These are phyloP conservation scores for Globisporangium sylvaticum DNA, from an alignment of 352 stramenopile genomes.

Conservation along the genomic window DNA sequence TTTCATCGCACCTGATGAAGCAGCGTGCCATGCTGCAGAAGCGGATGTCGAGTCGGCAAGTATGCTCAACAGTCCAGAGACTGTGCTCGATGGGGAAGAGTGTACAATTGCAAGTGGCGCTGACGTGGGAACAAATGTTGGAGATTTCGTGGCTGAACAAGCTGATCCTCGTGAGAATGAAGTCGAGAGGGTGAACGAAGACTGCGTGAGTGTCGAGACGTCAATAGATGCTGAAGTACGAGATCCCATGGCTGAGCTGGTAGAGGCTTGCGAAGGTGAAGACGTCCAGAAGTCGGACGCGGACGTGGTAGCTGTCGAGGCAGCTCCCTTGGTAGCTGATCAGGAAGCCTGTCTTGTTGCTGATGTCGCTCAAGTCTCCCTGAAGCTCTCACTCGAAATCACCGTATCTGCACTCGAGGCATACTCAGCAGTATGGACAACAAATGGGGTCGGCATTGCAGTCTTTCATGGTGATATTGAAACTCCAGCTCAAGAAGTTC, in stretches of 20 bases:
- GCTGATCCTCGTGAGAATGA: neutral
- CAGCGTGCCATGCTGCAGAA: neutral
- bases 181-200: neutral
- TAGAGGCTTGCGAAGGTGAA: neutral
- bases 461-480: neutral
- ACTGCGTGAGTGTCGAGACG: neutral
- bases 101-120: neutral
- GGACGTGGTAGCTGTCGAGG: neutral
- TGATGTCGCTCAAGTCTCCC: neutral
- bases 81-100: neutral
- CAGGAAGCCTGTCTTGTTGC: neutral
- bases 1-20: neutral
- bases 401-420: conserved; percentile 5
- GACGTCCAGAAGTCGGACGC: neutral
- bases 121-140: neutral
- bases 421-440: neutral
- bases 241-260: neutral
- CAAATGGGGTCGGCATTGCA: neutral
- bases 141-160: neutral
- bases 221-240: neutral
- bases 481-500: neutral
- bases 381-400: conserved; percentile 4
- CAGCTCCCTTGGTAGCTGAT: neutral
- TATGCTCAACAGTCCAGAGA: neutral
- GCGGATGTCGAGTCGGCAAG: neutral